Evolutionary conservation across 331 rosid genomes (phyloP).

Genomic region (Pyracantha coccinea): DNA sequence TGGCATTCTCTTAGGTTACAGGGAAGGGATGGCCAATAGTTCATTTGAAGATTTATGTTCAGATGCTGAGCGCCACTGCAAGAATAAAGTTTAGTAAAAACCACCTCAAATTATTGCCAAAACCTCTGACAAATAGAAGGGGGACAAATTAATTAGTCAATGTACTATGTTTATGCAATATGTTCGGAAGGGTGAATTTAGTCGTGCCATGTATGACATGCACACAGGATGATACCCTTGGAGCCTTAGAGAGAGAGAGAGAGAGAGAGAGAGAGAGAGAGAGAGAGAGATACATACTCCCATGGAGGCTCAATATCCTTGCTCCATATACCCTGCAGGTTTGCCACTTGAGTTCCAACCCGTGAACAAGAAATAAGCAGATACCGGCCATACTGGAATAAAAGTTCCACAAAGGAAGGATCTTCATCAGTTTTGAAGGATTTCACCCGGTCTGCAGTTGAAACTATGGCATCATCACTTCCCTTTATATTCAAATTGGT

Average conservation of each 20-base stretch:
- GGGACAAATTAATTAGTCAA: not conserved
- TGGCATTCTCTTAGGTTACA: conserved; percentile 91
- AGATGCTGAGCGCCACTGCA: conserved; percentile 91
- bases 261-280: not conserved
- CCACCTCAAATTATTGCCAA: conserved; percentile 5
- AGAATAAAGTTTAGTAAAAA: conserved; percentile 19
- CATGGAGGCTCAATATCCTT: conserved; percentile 68
- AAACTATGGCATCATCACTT: conserved; percentile 31
- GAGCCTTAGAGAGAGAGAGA: too few species aligned
- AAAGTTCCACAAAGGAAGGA: conserved; percentile 82
- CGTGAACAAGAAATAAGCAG: conserved; percentile 81
- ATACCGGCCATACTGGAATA: conserved; percentile 93
- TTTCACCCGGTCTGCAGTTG: conserved; percentile 83
- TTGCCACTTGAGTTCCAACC: conserved; percentile 80
- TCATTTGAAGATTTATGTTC: conserved; percentile 94
- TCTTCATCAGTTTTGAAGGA: conserved; percentile 82
- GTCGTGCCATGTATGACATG: not conserved
- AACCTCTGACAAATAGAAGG: not conserved
- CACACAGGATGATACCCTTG: not conserved
- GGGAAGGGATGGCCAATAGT: conserved; percentile 93
- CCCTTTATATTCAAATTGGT: conserved; percentile 20
- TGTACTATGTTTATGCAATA: not conserved
- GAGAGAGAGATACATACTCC: conserved; percentile 58
- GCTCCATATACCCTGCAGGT: conserved; percentile 97
- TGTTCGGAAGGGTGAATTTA: not conserved